Percentiles rank a stretch among this genome's conserved stretches.
Evolutionary conservation across 2,329 filamentous ascomycete species (phyloP).

Genomic region (Fusarium sp.): DNA sequence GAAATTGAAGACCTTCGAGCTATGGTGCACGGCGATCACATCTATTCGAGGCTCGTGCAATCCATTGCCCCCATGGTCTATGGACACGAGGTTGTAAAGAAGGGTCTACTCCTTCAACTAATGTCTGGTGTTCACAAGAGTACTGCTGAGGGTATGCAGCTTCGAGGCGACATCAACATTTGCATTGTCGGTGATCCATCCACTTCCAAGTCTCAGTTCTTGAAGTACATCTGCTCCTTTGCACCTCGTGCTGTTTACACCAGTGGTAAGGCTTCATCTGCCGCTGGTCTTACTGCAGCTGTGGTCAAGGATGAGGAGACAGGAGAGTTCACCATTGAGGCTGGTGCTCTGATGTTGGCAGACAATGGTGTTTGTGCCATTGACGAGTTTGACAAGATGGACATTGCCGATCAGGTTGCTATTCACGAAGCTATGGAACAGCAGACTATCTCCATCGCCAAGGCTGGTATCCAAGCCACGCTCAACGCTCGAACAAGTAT

Average conservation of each 20-base stretch:
- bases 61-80: constrained; percentile 98
- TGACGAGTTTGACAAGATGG: constrained; percentile 99
- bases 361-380: constrained; percentile 98
- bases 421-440: constrained; percentile 99
- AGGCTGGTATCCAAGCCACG: constrained; percentile 97
- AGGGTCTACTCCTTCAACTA: constrained; percentile 91
- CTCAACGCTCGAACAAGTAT: constrained; percentile 96
- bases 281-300: constrained; percentile 95
- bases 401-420: constrained; percentile 94
- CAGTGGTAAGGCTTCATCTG: constrained; percentile 96
- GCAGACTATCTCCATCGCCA: constrained; percentile 98
- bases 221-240: constrained; percentile 98
- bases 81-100: constrained; percentile 97
- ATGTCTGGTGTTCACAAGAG: constrained; percentile 96
- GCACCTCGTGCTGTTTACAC: constrained; percentile 98
- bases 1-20: constrained; percentile 92
- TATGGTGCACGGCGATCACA: constrained; percentile 96
- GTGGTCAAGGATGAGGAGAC: constrained; percentile 99
- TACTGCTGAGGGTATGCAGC: constrained; percentile 92
- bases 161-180: constrained; percentile 98
- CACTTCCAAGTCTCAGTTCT: constrained; percentile 96
- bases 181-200: constrained; percentile 98
- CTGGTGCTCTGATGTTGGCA: constrained; percentile 95
- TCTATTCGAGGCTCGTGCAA: constrained; percentile 91
- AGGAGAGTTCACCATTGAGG: constrained; percentile 98